A percentile compares a stretch with the other conserved stretches of the same genome.
Evolutionary conservation across 169 alveolate species (phyloP).

Genomic region (Plasmodium vinckei): DNA sequence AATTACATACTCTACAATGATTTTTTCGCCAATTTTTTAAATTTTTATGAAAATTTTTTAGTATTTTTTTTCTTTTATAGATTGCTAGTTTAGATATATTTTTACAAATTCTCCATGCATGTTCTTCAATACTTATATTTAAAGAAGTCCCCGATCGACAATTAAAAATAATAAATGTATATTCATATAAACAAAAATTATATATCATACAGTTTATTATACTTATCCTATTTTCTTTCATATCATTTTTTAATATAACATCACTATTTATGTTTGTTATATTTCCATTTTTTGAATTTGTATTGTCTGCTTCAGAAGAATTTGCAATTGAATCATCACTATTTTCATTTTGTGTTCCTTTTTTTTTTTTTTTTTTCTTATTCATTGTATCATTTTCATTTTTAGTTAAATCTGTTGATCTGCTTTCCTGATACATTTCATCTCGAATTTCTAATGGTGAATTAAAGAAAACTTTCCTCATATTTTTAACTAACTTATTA

Average conservation of each 20-base stretch:
- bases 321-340: not conserved
- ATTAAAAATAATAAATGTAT: constrained; percentile 77
- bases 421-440: no score
- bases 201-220: constrained; percentile 79
- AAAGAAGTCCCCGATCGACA: constrained; percentile 79
- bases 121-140: constrained; percentile 76
- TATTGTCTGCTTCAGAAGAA: not conserved
- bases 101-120: constrained; percentile 77
- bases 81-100: constrained; percentile 80
- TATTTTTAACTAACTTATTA: no score
- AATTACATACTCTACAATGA: constrained; percentile 77
- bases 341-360: no score
- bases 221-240: constrained; percentile 75
- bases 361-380: no score
- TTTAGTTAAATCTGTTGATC: no score
- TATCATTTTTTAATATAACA: constrained; percentile 6
- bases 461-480: no score
- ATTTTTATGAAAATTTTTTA: constrained; percentile 65
- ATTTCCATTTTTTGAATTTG: not conserved
- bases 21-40: constrained; percentile 79
- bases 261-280: not conserved
- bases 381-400: no score
- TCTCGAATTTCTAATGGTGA: no score
- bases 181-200: constrained; percentile 78
- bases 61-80: constrained; percentile 76